Conservation (phyloP, 139 green algal species). For the Micractinium sp. region DNA sequence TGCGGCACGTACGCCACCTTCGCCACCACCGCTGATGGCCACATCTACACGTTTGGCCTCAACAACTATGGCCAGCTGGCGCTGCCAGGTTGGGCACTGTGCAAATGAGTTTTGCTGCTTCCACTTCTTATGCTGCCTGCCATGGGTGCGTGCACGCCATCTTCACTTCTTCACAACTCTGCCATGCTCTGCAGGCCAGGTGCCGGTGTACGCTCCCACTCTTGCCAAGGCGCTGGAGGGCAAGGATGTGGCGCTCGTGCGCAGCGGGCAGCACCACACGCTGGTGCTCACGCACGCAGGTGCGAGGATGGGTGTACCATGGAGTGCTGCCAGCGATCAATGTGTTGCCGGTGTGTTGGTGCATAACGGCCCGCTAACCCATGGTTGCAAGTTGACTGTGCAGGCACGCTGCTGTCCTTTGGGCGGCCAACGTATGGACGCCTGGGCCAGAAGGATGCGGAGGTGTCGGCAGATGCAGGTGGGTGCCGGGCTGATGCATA, state of each 20-base stretch:
- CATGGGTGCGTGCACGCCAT: too few relatives aligned
- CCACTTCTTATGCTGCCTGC: not conserved
- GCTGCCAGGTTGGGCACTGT: slow-evolving; percentile 38
- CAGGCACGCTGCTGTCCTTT: slow-evolving; percentile 68
- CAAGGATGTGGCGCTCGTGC: slow-evolving; percentile 27
- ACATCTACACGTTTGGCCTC: slow-evolving; percentile 79
- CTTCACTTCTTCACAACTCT: not conserved
- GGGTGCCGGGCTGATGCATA: not conserved
- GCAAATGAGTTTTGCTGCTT: not conserved
- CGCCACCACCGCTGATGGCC: slow-evolving; percentile 61
- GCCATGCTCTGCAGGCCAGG: slow-evolving; percentile 30
- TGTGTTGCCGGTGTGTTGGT: not conserved
- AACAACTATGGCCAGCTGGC: slow-evolving; percentile 94
- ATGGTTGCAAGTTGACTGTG: not conserved
- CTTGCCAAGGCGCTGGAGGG: slow-evolving; percentile 55
- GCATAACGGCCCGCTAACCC: not conserved
- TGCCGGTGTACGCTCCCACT: slow-evolving; percentile 35
- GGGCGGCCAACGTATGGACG: slow-evolving; percentile 85
- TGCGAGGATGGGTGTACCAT: not conserved
- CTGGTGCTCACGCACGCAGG: slow-evolving; percentile 70
- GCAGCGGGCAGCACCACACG: slow-evolving; percentile 87
- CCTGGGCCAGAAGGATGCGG: slow-evolving; percentile 68
- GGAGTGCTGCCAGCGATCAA: not conserved
- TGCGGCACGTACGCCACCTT: slow-evolving; percentile 80
- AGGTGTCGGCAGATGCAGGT: slow-evolving; percentile 52